phyloP scores from a whole-genome alignment of 2,329 filamentous ascomycete species.

The Xylariaceae sp. region DNA sequence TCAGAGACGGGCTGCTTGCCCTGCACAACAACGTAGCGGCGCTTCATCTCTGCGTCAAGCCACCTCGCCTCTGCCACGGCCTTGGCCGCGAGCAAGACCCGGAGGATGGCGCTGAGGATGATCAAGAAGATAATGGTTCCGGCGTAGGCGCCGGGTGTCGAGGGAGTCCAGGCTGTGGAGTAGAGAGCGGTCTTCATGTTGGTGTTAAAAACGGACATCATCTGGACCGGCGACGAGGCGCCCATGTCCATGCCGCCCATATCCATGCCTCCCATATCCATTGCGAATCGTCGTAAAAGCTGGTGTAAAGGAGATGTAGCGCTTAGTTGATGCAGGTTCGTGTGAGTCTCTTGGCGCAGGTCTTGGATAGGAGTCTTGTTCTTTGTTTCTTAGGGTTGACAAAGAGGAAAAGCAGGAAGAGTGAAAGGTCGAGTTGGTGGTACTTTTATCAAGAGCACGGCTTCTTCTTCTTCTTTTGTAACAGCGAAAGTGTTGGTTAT shows the following conservation, averaged over 20 bases:
- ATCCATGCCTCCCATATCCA: slow-evolving; percentile 17
- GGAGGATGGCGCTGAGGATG: slow-evolving; percentile 63
- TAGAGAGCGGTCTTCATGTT: slow-evolving; percentile 46
- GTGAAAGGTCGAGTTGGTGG: too few species aligned
- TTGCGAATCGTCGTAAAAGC: background rate
- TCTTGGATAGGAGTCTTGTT: background rate
- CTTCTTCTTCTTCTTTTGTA: too few species aligned
- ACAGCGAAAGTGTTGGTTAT: too few species aligned
- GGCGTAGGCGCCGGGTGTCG: slow-evolving; percentile 65
- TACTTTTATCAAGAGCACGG: too few species aligned
- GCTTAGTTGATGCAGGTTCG: too few species aligned
- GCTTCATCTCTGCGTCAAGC: slow-evolving; percentile 64
- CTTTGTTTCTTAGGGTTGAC: too few species aligned
- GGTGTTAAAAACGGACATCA: slow-evolving; percentile 54
- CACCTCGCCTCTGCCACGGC: slow-evolving; percentile 58
- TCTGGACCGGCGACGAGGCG: slow-evolving; percentile 17
- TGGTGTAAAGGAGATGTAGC: too few species aligned
- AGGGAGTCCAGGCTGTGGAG: slow-evolving; percentile 69
- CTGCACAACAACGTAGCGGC: slow-evolving; percentile 70
- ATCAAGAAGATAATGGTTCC: slow-evolving; percentile 91
- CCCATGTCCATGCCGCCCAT: slow-evolving; percentile 30
- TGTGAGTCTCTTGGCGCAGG: too few species aligned
- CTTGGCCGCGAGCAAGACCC: slow-evolving; percentile 66
- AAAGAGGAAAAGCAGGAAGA: too few species aligned
- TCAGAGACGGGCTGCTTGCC: slow-evolving; percentile 57